phyloP scores from a whole-genome alignment of 768 basidiomycete genomes.

The Tricholoma saponaceum region DNA sequence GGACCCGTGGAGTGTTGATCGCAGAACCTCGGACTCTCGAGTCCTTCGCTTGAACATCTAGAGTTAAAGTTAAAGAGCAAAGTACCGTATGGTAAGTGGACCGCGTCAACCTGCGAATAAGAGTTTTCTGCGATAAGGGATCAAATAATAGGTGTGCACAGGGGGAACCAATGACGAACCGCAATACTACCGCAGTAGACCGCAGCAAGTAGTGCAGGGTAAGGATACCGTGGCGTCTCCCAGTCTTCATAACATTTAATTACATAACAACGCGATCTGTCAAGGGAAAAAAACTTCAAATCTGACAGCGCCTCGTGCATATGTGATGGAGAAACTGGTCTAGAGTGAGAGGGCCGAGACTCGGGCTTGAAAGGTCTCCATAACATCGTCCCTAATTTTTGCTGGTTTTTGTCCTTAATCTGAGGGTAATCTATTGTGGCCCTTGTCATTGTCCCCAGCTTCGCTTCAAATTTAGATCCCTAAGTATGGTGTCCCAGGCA shows the following conservation, averaged over 20 bases:
- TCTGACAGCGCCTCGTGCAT: not conserved
- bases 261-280: not conserved
- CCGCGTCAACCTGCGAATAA: not conserved
- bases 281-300: not conserved
- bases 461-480: no score
- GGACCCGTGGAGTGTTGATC: not conserved
- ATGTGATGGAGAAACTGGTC: no score
- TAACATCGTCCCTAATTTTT: no score
- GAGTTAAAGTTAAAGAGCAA: not conserved
- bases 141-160: not conserved
- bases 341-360: no score
- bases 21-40: not conserved
- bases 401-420: no score
- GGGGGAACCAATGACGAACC: not conserved
- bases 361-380: no score
- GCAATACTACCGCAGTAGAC: no score
- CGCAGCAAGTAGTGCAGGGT: not conserved
- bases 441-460: no score
- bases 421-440: no score
- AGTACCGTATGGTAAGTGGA: not conserved
- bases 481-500: no score
- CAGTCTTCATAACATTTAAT: not conserved
- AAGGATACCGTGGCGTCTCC: not conserved
- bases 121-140: not conserved
- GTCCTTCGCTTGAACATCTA: not conserved